Conservation (phyloP, 2,329 filamentous ascomycete species). For the Fusarium euwallaceae region DNA sequence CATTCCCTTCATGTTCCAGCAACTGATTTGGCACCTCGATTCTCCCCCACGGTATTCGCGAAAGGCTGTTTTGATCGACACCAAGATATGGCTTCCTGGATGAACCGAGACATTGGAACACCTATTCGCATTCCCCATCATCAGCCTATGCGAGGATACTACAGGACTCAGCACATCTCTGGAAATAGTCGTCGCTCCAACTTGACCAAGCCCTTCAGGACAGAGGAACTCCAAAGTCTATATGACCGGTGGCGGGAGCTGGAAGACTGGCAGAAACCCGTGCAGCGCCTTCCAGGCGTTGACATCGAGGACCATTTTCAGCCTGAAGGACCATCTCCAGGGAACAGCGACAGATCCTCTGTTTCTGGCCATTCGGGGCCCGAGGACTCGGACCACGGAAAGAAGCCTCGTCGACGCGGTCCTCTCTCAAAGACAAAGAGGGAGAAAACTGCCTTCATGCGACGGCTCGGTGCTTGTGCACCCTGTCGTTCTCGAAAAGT, state of each 20-base stretch:
- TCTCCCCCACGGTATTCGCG: background rate
- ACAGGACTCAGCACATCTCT: background rate
- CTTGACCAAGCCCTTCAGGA: slow-evolving; percentile 6
- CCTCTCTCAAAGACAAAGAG: slow-evolving; percentile 21
- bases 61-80: background rate
- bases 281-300: background rate
- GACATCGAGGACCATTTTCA: background rate
- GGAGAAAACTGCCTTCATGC: slow-evolving; percentile 22
- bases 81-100: background rate
- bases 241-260: slow-evolving; percentile 26
- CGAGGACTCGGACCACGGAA: slow-evolving; percentile 3
- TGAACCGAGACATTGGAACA: background rate
- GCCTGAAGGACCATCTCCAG: slow-evolving; percentile 3
- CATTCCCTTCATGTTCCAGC: background rate
- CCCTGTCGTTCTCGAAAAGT: slow-evolving; percentile 18
- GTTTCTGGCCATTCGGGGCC: background rate
- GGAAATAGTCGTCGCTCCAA: background rate
- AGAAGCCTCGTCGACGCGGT: slow-evolving; percentile 13
- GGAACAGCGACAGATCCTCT: slow-evolving; percentile 5
- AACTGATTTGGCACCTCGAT: background rate
- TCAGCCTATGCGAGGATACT: background rate
- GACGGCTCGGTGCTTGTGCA: slow-evolving; percentile 16
- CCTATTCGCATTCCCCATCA: background rate
- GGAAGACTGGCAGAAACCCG: slow-evolving; percentile 9
- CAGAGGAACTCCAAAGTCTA: slow-evolving; percentile 24